Base-by-base conservation (phyloP, 192 early-diverging fungal species). In the Cetraspora pellucida region DNA sequence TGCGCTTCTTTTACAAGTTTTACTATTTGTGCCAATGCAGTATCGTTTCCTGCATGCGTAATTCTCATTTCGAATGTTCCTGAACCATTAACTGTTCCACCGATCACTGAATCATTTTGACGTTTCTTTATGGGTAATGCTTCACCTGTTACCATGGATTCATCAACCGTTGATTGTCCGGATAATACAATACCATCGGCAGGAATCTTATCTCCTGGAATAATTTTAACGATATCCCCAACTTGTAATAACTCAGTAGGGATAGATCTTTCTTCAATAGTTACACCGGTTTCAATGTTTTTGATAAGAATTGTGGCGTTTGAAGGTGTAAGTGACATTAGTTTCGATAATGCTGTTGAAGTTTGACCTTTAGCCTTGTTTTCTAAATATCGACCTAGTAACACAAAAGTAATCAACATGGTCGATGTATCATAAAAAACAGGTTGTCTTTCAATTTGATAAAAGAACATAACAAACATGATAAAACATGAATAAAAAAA, bases 61-160 rank as follows among this genome's bases (percentile, higher is more conserved):
- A 95, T 95, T 57, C 90, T 80, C 87, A 98, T 91, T 54, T 90
- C 86, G 76, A 99, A 89, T n/a, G 92, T 88, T 0, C 96, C 96
- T 19, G 93, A 85, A 7, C 93, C 89, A 83, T 98, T 99, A 59
- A 99, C 94, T 0, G 96, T 97, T 27, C 97, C 97, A n/a, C 94
- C 95, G 77, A 99, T 95, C 27, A 98, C 89, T 3, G 58, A 52
- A 61, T 87, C 84, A 28, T 90, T 92, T 0, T 54, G 71, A 23
- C 73, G 64, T 79, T 98, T 99, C 74, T 23, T 60, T 46, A 98
- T 93, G 2, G 93, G 89, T 31, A 91, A 79, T 8, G 90, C 91
- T 83, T 99, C 97, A 69, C 97, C 97, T 0, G 97, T 98, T 0
- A 99, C 91, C 74, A 97, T 92, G 19, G 94, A 93, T 84, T 99